Base-by-base conservation (phyloP, 495 filamentous ascomycete genomes). In the Penicillium coprophilum region DNA sequence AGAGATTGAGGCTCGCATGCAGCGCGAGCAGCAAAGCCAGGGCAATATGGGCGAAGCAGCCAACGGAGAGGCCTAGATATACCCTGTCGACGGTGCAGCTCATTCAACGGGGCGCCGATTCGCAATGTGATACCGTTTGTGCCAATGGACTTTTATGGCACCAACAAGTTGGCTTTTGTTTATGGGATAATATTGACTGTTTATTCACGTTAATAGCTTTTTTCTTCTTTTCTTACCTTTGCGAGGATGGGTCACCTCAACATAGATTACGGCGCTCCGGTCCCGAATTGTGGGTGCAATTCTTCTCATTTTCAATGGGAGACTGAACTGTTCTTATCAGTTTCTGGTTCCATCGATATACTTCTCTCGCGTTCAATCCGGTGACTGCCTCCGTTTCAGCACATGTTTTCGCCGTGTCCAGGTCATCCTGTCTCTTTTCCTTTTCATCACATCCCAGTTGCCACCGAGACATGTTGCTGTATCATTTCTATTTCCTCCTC, bases 1-100 rank as follows among this genome's bases (percentile, higher is more conserved):
- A 75, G 94, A 98, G 79, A 96, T 97, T 68, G 87, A 91, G 75
- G 86, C 85, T 51, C 80, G 87, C 59, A 91, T 91, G 87, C 80
- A 83, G 55, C 80, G 87, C 65, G 87, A 89, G 69, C 76, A 84
- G 63, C 76, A 84, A 62, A 85, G 80, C 74, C 64, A 71, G 56
- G 56, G 65, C 56, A 69, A 71, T 58, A 56, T 66, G 49, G 71
- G 68, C 49, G 73, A 77, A 58, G 68, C 71, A 55, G 46, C 55
- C 56, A 79, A 79, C 60, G 80, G 76, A 58, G 79, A 81, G 53
- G 72, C 72, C 61, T 77, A 73, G 65, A 70, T 62, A 65, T 66
- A 67, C 64, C 66, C 64, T 63, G 62, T 66, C 63, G 61, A 59
- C 58, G 50, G 64, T 61, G 55, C 69, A 56, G 63, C 65, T 62